These are phyloP conservation scores for Barbarea vulgaris DNA, from an alignment of 345 rosid species.

Conservation along the genomic window DNA sequence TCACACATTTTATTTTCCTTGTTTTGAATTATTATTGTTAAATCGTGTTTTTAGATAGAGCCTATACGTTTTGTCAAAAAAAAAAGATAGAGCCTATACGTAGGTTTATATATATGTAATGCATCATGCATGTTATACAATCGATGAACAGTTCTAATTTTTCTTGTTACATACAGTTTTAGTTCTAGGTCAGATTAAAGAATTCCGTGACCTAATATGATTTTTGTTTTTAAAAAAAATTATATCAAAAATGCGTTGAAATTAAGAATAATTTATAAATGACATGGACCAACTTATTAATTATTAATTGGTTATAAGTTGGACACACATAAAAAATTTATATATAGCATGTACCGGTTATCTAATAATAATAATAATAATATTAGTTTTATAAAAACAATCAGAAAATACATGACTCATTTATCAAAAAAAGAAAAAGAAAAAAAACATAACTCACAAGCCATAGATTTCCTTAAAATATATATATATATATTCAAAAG, in stretches of 20 bases:
- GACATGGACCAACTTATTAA: neutral
- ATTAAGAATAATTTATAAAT: neutral
- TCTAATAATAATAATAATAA: neutral
- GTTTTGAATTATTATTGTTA: neutral
- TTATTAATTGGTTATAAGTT: neutral
- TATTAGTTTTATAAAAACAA: neutral
- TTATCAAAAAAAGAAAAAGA: no score
- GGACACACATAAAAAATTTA: neutral
- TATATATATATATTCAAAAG: no score
- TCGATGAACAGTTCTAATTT: neutral
- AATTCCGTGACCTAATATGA: neutral
- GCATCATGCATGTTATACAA: neutral
- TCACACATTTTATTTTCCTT: constrained; percentile 21
- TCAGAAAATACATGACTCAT: no score
- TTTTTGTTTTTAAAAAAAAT: neutral
- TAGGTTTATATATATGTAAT: neutral
- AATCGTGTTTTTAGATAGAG: neutral
- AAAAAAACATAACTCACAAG: no score
- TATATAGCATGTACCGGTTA: neutral
- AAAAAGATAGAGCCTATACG: neutral
- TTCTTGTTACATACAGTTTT: neutral
- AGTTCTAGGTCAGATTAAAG: neutral
- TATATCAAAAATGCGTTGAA: neutral
- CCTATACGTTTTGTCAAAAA: no score
- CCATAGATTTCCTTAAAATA: no score